Evolutionary conservation across 768 basidiomycete species (phyloP).

Genomic region (Rhizopogon vesiculosus): DNA sequence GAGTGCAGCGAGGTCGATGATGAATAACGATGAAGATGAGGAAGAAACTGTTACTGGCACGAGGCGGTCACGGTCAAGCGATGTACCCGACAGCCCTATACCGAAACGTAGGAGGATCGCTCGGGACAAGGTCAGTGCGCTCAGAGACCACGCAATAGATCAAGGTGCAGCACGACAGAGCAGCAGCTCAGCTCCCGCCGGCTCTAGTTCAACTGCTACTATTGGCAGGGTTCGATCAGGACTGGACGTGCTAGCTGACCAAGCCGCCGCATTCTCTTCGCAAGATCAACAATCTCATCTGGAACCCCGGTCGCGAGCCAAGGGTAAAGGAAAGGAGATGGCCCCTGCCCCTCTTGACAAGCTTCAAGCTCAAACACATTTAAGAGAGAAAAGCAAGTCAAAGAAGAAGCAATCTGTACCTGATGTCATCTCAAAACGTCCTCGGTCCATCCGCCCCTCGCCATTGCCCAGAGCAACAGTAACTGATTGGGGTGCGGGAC

Average conservation of each 20-base stretch:
- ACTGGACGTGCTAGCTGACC: constrained; percentile 70
- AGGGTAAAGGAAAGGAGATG: constrained; percentile 20
- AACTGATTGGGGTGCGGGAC: background rate
- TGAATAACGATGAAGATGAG: constrained; percentile 29
- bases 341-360: background rate
- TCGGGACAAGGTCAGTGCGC: constrained; percentile 8
- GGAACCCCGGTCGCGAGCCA: background rate
- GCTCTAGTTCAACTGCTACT: background rate
- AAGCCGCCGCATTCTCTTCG: constrained; percentile 54
- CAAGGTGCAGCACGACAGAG: background rate
- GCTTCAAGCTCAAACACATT: background rate
- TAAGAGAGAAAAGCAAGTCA: background rate
- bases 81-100: constrained; percentile 29
- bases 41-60: constrained; percentile 16
- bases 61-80: constrained; percentile 22
- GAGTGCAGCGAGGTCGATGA: constrained; percentile 56
- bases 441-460: background rate
- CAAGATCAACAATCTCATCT: constrained; percentile 18
- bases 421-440: background rate
- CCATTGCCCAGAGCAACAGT: background rate
- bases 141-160: background rate
- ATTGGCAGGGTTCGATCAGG: constrained; percentile 40
- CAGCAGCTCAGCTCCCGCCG: background rate
- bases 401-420: background rate
- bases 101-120: constrained; percentile 34